Base-by-base conservation (phyloP, 1,284 basidiomycete species). In the Thelephora terrestris region DNA sequence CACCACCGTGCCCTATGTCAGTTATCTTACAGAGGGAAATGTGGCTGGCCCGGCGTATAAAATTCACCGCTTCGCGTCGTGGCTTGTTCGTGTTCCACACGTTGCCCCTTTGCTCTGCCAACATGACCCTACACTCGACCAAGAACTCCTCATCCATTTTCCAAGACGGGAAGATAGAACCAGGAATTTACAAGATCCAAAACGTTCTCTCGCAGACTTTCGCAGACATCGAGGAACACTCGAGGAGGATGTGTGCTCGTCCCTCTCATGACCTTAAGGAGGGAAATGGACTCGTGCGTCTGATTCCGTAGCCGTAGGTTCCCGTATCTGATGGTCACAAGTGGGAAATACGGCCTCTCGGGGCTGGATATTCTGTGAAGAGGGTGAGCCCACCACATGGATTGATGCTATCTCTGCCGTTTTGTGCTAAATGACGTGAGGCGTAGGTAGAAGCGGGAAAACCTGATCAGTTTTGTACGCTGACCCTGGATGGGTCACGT, bases 341-440 rank as follows among this genome's bases (percentile, higher is more conserved):
- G 50, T 52, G 50, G 50, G 50, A 52, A 21, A 49, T 52, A n/a
- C n/a, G n/a, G n/a, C n/a, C n/a, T n/a, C n/a, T 46, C 3, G 50
- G 47, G 7, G 27, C 27, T 27, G 27, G 27, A 10, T 27, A 10
- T 27, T 27, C 27, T 27, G 10, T 10, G 5, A 5, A 10, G 27
- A 10, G 5, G 27, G 27, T 10, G 27, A 27, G 10, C 27, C 5
- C 27, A 27, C 10, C 10, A 27, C 10, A 27, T 27, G 10, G 10
- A 27, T 27, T 27, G 27, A 27, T 10, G 5, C 10, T 5, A 27
- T 10, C 27, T 27, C 27, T 27, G 5, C 27, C 27, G 5, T 27
- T 5, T 10, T 5, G 14, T 32, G 7, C 29, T 14, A 12, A 32
- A 14, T 12, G 9, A 32, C 29, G 9, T 14, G 29, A 32, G 14